Conservation (phyloP, 2,329 filamentous ascomycete species). For the Exutisphaerella laricina region DNA sequence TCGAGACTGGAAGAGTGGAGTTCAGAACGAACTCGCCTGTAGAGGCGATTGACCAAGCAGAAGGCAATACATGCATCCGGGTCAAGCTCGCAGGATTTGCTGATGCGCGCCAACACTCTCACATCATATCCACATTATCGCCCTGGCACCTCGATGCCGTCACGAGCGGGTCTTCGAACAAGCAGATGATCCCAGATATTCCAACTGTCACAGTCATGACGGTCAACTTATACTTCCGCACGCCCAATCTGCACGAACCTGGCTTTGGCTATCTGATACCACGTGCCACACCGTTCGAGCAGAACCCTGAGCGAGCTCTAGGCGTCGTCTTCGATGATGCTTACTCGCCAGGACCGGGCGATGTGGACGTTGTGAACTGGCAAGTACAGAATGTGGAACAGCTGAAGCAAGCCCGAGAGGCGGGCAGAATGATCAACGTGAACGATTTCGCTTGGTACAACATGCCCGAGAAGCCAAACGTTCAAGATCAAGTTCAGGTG, state of each 20-base stretch:
- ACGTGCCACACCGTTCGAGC: constrained; percentile 58
- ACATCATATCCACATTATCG: constrained; percentile 61
- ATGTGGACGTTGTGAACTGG: constrained; percentile 24
- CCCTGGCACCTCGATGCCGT: constrained; percentile 30
- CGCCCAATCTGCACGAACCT: constrained; percentile 57
- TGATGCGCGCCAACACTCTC: constrained; percentile 37
- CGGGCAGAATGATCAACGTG: constrained; percentile 27
- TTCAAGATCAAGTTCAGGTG: constrained; percentile 40
- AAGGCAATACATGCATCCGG: constrained; percentile 26
- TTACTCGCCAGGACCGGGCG: constrained; percentile 28
- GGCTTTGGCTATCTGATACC: constrained; percentile 95
- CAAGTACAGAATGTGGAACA: constrained; percentile 19
- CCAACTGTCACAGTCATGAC: constrained; percentile 70
- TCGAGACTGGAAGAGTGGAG: constrained; percentile 36
- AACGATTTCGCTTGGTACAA: constrained; percentile 34
- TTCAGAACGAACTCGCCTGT: constrained; percentile 42
- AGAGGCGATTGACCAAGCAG: constrained; percentile 37
- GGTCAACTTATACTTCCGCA: constrained; percentile 79
- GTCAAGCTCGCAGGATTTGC: constrained; percentile 29
- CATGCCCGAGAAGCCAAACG: constrained; percentile 27
- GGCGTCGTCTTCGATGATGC: constrained; percentile 91
- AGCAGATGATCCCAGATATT: constrained; percentile 55
- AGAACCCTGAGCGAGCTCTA: constrained; percentile 77
- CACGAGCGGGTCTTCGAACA: constrained; percentile 17
- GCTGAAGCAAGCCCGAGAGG: constrained; percentile 22